Evolutionary conservation across 2,329 filamentous ascomycete genomes (phyloP).

Genomic region (Colletotrichum sp.): DNA sequence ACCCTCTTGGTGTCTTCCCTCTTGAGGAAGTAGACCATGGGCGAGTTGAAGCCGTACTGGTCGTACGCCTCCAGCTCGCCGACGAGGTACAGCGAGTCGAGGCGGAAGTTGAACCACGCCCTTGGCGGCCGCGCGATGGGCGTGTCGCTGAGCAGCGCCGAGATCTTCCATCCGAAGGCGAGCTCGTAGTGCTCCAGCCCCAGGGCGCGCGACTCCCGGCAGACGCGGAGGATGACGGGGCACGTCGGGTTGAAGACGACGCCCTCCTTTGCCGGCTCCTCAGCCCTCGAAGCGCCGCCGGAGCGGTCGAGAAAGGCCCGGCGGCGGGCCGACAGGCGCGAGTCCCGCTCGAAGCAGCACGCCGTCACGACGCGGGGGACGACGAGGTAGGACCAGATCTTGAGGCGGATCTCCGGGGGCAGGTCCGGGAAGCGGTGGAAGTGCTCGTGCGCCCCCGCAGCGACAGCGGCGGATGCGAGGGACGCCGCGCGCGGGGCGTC

Average conservation of each 20-base stretch:
- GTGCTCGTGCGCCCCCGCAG: conserved; percentile 31
- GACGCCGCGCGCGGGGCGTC: conserved; percentile 21
- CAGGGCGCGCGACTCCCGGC: conserved; percentile 46
- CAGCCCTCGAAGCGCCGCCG: conserved; percentile 17
- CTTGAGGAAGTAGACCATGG: conserved; percentile 53
- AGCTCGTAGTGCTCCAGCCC: conserved; percentile 50
- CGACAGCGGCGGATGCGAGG: background rate
- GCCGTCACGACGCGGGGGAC: conserved; percentile 49
- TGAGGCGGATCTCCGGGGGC: conserved; percentile 52
- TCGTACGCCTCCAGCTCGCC: conserved; percentile 55
- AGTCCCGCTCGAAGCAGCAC: conserved; percentile 43
- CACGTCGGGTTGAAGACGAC: conserved; percentile 28
- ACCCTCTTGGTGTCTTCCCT: conserved; percentile 49
- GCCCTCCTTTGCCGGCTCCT: conserved; percentile 10
- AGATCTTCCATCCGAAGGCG: conserved; percentile 52
- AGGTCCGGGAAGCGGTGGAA: conserved; percentile 45
- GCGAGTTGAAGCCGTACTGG: conserved; percentile 49
- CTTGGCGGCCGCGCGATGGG: conserved; percentile 38
- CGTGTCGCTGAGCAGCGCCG: conserved; percentile 40
- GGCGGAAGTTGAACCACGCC: conserved; percentile 53
- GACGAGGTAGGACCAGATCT: conserved; percentile 51
- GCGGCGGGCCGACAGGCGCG: conserved; percentile 30
- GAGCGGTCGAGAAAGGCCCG: background rate
- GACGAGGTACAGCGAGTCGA: conserved; percentile 51
- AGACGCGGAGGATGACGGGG: conserved; percentile 50